Evolutionary conservation across 1,139 yeast genomes (phyloP), one percentile per base, ranked within the genome.

Genomic region (Blastobotrys indianensis): DNA sequence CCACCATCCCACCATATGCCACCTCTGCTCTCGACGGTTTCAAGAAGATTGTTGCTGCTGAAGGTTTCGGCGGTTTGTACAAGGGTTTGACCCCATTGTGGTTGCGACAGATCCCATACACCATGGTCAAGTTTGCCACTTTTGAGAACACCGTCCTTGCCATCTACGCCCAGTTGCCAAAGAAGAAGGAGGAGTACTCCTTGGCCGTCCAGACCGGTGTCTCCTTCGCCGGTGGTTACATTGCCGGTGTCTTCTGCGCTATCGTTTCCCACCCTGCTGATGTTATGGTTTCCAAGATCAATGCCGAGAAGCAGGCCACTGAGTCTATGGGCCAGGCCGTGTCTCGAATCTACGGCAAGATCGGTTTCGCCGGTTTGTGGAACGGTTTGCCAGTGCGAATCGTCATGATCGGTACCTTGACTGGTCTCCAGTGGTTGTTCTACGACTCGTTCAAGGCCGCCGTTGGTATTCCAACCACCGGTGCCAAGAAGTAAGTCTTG

Each of bases 201-300:
- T 60, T 71, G 49, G 53, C 77, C 44, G 83, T 84, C 63, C 96
- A 90, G 70, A 90, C 96, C 32, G 95, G 95, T 50, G 94, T 90
- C 39, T 85, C 95, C 28, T 90, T 90, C 72, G 73, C 80, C 47
- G 95, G 95, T 67, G 97, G 97, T 67, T 88, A 88, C 72, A 79
- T 88, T 65, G 97, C 97, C 28, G 97, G 97, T 80, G 82, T 90
- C 50, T 79, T 87, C 72, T 88, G 97, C 74, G 97, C 97, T 20
- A 70, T 84, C 46, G 94, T 87, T 15, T 88, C 96, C 20, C 97
- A 90, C 67, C 97, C 97, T 37, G 97, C 97, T 35, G 97, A 90
- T 68, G 96, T 88, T 39, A 82, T 90, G 94, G 97, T 90, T 33
- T 85, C 95, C 46, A 85, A 88, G 75, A 78, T 90, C 60, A 88